Conservation (phyloP, 768 basidiomycete species). For the Amanita jacksonii region DNA sequence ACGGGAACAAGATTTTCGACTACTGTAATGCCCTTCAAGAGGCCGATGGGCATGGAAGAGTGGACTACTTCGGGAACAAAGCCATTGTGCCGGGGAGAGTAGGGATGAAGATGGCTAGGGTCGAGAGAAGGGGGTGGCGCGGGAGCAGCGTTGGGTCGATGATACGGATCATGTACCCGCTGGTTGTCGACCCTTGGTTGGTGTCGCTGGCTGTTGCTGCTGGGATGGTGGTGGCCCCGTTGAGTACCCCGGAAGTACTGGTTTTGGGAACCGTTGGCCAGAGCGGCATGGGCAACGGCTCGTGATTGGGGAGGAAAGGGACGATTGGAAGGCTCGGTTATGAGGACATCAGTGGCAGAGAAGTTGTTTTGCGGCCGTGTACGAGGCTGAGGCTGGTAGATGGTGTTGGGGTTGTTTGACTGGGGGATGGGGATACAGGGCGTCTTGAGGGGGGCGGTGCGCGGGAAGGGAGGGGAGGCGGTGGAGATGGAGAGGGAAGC, state of each 20-base stretch:
- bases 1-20: slow-evolving; percentile 28
- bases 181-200: slow-evolving; percentile 21
- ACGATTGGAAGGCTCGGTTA: slow-evolving; percentile 11
- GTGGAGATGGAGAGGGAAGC: slow-evolving; percentile 25
- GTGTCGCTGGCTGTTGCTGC: slow-evolving; percentile 25
- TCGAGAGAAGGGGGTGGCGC: slow-evolving; percentile 11
- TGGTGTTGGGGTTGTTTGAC: slow-evolving; percentile 3
- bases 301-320: slow-evolving; percentile 5
- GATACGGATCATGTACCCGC: slow-evolving; percentile 39
- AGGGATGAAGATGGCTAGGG: slow-evolving; percentile 13
- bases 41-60: slow-evolving; percentile 52
- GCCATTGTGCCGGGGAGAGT: slow-evolving; percentile 16
- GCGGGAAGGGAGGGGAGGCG: slow-evolving; percentile 5
- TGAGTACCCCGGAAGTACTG: slow-evolving; percentile 1
- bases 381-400: slow-evolving; percentile 1
- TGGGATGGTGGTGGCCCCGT: not conserved
- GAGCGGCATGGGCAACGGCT: slow-evolving; percentile 20
- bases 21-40: slow-evolving; percentile 23
- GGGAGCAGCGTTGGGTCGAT: slow-evolving; percentile 16
- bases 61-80: slow-evolving; percentile 52
- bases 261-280: slow-evolving; percentile 17
- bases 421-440: slow-evolving; percentile 33
- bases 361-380: slow-evolving; percentile 18
- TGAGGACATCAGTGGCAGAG: slow-evolving; percentile 21
- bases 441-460: slow-evolving; percentile 19